Evolutionary conservation across 345 rosid genomes (phyloP), one percentile per base, ranked within the genome.

Genomic region (Populus davidiana): DNA sequence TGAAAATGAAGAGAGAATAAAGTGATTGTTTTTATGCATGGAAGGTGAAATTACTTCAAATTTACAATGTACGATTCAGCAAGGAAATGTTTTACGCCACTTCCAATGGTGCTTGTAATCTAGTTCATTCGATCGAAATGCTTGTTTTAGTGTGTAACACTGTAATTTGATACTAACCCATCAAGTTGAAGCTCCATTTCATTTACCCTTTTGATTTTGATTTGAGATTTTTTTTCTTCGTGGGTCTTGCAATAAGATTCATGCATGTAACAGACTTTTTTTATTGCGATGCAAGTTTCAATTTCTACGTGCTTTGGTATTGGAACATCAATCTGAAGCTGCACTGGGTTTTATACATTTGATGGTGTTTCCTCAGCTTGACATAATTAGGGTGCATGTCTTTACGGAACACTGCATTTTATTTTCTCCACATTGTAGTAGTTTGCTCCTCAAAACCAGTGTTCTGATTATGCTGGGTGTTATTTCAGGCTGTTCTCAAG

Each of bases 401-500:
- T 38, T 71, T 21, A 47, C 2, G 73, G 61, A 21, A 38, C 9
- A 33, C 36, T 17, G 29, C 70, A 21, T 12, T 61, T 61, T 33
- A 50, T 27, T 17, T 12, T 72, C 11, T 29, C 3, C 41, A 23
- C 64, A 10, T 54, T 23, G n/a, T 41, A n/a, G 44, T 43, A 12
- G 36, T 20, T 31, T 76, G 35, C 71, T 73, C 14, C 70, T 76
- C 65, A 77, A 50, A 21, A 41, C 33, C 47, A 44, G 27, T 78
- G 5, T 20, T 21, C 44, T 63, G 18, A 71, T 69, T n/a, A n/a
- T 27, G 47, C 43, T 43, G 62, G 36, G 27, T 80, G 72, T 76
- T 77, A 54, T 66, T 78, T 64, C 74, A 94, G 98, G 98, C 98
- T 82, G 98, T 94, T 79, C 71, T 90, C 81, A 94, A 92, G 83